Conservation (phyloP, 1,284 basidiomycete genomes). For the Farysia itapuensis region DNA sequence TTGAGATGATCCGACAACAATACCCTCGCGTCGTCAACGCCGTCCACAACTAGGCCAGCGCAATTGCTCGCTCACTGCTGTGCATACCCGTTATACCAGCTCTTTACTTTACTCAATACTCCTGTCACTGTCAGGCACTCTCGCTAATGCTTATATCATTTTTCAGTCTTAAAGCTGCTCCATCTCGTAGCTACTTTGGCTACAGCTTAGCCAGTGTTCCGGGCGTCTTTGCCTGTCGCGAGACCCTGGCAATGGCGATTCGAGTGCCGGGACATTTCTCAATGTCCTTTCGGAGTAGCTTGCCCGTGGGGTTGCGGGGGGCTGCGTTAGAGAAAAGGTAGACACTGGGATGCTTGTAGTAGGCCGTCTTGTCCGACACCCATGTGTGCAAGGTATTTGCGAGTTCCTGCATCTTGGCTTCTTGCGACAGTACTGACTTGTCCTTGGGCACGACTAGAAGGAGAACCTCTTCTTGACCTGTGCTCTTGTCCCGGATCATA, state of each 20-base stretch:
- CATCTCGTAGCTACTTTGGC: no score
- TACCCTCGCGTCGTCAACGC: constrained; percentile 59
- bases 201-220: constrained; percentile 17
- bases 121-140: no score
- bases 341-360: constrained; percentile 39
- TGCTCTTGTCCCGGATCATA: constrained; percentile 11
- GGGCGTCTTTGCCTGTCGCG: constrained; percentile 4
- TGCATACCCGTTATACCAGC: no score
- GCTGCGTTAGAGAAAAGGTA: constrained; percentile 24
- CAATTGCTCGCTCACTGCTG: no score
- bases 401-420: constrained; percentile 15
- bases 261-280: constrained; percentile 5
- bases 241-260: constrained; percentile 19
- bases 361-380: constrained; percentile 30
- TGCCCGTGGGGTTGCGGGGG: constrained; percentile 29
- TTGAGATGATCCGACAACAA: constrained; percentile 47
- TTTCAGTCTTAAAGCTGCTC: no score
- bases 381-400: constrained; percentile 19
- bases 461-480: constrained; percentile 27
- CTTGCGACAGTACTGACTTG: constrained; percentile 6
- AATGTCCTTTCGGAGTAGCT: constrained; percentile 37
- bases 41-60: constrained; percentile 24
- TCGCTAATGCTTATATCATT: no score
- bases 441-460: constrained; percentile 32
- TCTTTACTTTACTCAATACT: no score